Base-by-base conservation (phyloP, 495 filamentous ascomycete genomes). In the Tuber magnatum region DNA sequence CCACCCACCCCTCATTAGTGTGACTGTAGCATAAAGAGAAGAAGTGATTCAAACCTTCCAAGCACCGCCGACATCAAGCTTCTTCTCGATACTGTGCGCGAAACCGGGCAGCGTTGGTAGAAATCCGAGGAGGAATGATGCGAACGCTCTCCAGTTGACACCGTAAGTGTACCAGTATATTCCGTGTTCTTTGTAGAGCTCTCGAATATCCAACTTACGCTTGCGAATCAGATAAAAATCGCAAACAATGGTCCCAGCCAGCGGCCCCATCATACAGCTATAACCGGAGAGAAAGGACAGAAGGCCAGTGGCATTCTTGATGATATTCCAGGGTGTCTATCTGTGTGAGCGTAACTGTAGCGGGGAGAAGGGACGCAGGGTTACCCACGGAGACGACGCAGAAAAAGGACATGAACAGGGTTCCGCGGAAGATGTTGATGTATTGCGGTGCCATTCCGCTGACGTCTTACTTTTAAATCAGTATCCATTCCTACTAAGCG, bases 301-400 rank as follows among this genome's bases (percentile, higher is more conserved):
- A 41, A 88, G 84, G 3, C 82, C 81, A 8, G 83, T 77, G 12
- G 86, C 86, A 48, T 83, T 84, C 71, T 83, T 83, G 78, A 87
- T 84, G 73, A 87, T 88, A 69, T 86, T 86, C 87, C 87, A 87
- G 10, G 86, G 86, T 51, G 84, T 86, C 75, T 77, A 28, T 28
- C 14, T 32, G 39, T 61, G 39, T 77, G 73, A 42, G 68, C 39
- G 40, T 44, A 32, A 10, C 32, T 68, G 28, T 32, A 76, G 65
- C 20, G 2, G 14, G 42, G 73, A 71, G 4, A 39, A 48, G 51
- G 16, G 14, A 22, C 3, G 61, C 5, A 22, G 65, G 68, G 35
- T 42, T 9, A 44, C 69, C n/a, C 56, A 74, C 75, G 12, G 83
- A 84, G 69, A 84, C 74, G 24, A 87, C 83, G 74, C 85, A 85